Percentiles rank a stretch among this genome's conserved stretches.
phyloP scores from a whole-genome alignment of 352 stramenopile species.

The Phytophthora nicotianae region DNA sequence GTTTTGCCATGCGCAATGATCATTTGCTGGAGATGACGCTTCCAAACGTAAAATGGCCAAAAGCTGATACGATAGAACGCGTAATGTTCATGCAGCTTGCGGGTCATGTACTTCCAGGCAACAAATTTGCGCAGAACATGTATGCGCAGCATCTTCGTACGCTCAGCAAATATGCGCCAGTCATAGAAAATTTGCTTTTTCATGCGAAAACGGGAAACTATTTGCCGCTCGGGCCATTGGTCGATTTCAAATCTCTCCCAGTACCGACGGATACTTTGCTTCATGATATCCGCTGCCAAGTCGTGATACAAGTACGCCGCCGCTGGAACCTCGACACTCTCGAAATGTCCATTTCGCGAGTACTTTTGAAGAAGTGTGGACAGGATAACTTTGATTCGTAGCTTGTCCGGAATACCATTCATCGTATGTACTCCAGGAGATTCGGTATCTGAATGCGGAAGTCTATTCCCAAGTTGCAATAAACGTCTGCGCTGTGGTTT shows the following conservation, averaged over 20 bases:
- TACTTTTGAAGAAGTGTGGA: slow-evolving; percentile 80
- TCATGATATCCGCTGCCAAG: slow-evolving; percentile 53
- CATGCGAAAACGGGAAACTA: slow-evolving; percentile 63
- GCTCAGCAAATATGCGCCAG: slow-evolving; percentile 55
- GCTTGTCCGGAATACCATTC: slow-evolving; percentile 38
- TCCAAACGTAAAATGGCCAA: slow-evolving; percentile 87
- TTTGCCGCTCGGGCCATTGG: slow-evolving; percentile 61
- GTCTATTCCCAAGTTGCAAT: slow-evolving; percentile 16
- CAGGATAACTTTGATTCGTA: slow-evolving; percentile 53
- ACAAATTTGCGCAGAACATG: slow-evolving; percentile 67
- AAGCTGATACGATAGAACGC: slow-evolving; percentile 68
- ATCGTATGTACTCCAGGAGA: neutral
- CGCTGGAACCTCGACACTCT: slow-evolving; percentile 48
- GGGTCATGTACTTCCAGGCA: slow-evolving; percentile 63
- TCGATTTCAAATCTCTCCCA: slow-evolving; percentile 48
- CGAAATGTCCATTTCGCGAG: slow-evolving; percentile 81
- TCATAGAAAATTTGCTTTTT: slow-evolving; percentile 59
- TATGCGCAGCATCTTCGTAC: slow-evolving; percentile 37
- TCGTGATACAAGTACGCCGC: slow-evolving; percentile 69
- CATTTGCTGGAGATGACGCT: slow-evolving; percentile 69
- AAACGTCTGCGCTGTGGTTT: slow-evolving; percentile 52
- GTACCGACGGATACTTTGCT: slow-evolving; percentile 47
- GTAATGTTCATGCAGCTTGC: slow-evolving; percentile 53
- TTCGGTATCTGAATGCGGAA: slow-evolving; percentile 12
- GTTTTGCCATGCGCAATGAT: slow-evolving; percentile 70